Conservation (phyloP, 352 stramenopile species). For the Globisporangium okanoganense region DNA sequence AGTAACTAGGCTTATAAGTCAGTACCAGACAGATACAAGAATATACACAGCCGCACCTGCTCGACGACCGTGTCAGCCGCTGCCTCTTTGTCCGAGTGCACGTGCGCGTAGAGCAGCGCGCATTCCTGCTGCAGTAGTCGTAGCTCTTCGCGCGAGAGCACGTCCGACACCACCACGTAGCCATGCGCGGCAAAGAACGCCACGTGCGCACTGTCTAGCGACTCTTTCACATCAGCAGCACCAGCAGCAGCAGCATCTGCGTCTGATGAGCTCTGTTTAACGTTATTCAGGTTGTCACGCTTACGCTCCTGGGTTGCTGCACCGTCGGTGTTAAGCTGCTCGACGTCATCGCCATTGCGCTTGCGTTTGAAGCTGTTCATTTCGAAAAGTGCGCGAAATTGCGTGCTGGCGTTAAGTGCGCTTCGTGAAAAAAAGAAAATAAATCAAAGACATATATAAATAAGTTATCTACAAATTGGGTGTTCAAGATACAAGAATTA, state of each 20-base stretch:
- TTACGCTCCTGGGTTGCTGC: neutral
- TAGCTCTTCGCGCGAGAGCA: slow-evolving; percentile 40
- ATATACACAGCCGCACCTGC: slow-evolving; percentile 9
- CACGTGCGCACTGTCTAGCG: neutral
- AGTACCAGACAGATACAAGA: neutral
- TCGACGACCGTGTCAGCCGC: slow-evolving; percentile 21
- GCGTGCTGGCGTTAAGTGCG: no score
- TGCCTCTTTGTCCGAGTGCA: slow-evolving; percentile 9
- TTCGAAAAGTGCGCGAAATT: neutral
- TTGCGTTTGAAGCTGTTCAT: neutral
- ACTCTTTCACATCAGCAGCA: neutral
- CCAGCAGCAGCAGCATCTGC: neutral
- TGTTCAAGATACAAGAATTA: no score
- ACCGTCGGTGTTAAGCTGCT: no score
- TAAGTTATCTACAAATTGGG: no score
- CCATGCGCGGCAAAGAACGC: slow-evolving; percentile 15
- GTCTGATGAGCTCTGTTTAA: neutral
- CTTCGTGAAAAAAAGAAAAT: no score
- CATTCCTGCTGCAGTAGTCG: slow-evolving; percentile 35
- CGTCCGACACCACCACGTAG: slow-evolving; percentile 24
- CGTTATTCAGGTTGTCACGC: neutral
- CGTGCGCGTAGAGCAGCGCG: slow-evolving; percentile 17
- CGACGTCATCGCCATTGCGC: neutral
- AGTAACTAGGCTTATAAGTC: neutral
- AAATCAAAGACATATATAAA: no score